phyloP scores from a whole-genome alignment of 208 protist genomes.

The Leptomonas pyrrhocoris region DNA sequence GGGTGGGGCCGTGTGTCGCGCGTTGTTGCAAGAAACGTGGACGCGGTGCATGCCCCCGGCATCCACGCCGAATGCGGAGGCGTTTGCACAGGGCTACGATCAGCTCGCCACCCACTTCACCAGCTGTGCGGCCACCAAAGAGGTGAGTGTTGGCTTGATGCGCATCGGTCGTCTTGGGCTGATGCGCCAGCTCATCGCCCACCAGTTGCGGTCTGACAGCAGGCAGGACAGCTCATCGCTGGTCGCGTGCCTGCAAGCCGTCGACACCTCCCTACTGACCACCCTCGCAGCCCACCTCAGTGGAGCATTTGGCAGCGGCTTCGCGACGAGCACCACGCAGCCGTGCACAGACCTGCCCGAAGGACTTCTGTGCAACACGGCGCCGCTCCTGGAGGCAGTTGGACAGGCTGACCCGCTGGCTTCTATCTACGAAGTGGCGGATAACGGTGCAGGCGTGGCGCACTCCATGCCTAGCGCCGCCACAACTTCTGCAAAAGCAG shows the following conservation, averaged over 20 bases:
- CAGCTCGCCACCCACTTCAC: slow-evolving; percentile 33
- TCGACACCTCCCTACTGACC: slow-evolving; percentile 89
- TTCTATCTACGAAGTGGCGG: slow-evolving; percentile 22
- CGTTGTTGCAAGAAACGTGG: slow-evolving; percentile 21
- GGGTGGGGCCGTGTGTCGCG: slow-evolving; percentile 13
- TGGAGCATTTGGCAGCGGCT: not conserved
- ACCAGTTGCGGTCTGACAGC: slow-evolving; percentile 82
- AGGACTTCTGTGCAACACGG: slow-evolving; percentile 18
- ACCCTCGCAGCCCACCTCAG: slow-evolving; percentile 72
- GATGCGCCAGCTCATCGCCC: slow-evolving; percentile 89
- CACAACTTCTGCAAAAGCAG: not conserved
- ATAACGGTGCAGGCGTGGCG: not conserved
- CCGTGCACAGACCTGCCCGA: slow-evolving; percentile 25
- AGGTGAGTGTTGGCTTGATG: slow-evolving; percentile 44
- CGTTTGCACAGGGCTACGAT: slow-evolving; percentile 42
- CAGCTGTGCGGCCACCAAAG: slow-evolving; percentile 1
- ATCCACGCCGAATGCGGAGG: slow-evolving; percentile 9
- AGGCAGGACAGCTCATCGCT: slow-evolving; percentile 89
- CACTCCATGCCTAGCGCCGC: not conserved
- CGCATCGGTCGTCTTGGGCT: slow-evolving; percentile 78
- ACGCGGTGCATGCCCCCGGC: slow-evolving; percentile 25
- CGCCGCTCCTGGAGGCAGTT: slow-evolving; percentile 20
- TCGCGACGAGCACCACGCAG: not conserved
- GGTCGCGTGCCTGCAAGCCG: slow-evolving; percentile 65
- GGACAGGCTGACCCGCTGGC: slow-evolving; percentile 21